phyloP scores from a whole-genome alignment of 768 basidiomycete species.

The Obba rivulosa region DNA sequence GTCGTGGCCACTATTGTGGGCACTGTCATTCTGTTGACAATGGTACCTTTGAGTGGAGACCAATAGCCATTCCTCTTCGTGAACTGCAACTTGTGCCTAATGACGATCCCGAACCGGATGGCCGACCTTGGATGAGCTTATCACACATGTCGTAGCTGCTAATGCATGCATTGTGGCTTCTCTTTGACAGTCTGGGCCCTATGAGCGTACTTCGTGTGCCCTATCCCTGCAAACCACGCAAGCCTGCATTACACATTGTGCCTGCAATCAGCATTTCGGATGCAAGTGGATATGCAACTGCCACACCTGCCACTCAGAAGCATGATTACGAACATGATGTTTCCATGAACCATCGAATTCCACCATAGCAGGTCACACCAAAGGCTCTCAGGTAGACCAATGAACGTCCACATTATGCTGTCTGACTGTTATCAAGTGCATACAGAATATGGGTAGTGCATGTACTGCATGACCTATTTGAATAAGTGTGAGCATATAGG shows the following conservation, averaged over 20 bases:
- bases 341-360: conserved; percentile 76
- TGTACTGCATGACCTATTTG: conserved; percentile 56
- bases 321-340: conserved; percentile 57
- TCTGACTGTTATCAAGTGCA: conserved; percentile 5
- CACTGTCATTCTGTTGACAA: too few species aligned
- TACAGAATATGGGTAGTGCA: neutral
- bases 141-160: too few species aligned
- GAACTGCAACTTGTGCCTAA: too few species aligned
- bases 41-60: too few species aligned
- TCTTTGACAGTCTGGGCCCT: neutral
- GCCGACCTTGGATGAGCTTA: too few species aligned
- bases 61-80: too few species aligned
- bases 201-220: conserved; percentile 25
- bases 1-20: conserved; percentile 62
- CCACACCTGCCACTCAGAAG: conserved; percentile 53
- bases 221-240: conserved; percentile 35
- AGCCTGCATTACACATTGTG: conserved; percentile 16
- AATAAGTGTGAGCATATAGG: neutral
- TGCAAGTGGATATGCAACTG: neutral
- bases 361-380: conserved; percentile 46
- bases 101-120: too few species aligned
- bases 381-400: conserved; percentile 53
- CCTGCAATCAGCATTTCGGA: neutral
- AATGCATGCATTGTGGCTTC: too few species aligned
- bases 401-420: conserved; percentile 54